Evolutionary conservation across 2,329 filamentous ascomycete species (phyloP), one percentile per base, ranked within the genome.

Genomic region (Microcyclospora tardicrescens): DNA sequence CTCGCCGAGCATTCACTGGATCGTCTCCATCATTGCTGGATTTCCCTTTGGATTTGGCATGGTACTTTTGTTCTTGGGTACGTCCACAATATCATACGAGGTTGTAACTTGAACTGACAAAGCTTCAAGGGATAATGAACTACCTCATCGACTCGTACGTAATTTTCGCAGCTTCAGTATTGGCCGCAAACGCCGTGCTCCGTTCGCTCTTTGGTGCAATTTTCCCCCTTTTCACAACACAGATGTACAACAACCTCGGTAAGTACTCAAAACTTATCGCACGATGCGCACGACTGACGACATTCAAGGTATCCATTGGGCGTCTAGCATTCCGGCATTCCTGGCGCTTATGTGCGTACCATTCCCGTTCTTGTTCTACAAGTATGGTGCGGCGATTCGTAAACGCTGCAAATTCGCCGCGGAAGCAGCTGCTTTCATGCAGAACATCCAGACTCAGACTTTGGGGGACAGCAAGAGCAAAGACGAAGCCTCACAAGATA

Each of bases 181-280:
- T 87, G 8, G 82, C 83, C 2, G 81, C 80, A 35, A 84, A 87
- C 61, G 82, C 83, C 0, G 81, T 93, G 53, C 63, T 93, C 29
- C 78, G 85, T 48, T 87, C 81, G 0, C 65, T 86, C 8, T 81
- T 79, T 45, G 84, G 82, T 46, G 82, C 83, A 2, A 77, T 71
- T 1, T 91, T 93, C 66, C 84, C 84, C 1, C 70, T 91, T 1
- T 91, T 91, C 56, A 75, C 42, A 2, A 71, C 67, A 2, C 77
- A 84, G 52, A 84, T 69, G 66, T 69, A 69, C 50, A 35, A 42
- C 37, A 39, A 39, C 33, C 38, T 43, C 12, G 19, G 19, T 24
- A 24, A 4, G 19, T 45, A 49, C 19, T 24, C 19, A 24, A 24
- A 24, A 8, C 19, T 24, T 24, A 8, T 24, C 19, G 19, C 19